Conservation (phyloP, 2,329 filamentous ascomycete genomes). For the Diaporthe capsici region DNA sequence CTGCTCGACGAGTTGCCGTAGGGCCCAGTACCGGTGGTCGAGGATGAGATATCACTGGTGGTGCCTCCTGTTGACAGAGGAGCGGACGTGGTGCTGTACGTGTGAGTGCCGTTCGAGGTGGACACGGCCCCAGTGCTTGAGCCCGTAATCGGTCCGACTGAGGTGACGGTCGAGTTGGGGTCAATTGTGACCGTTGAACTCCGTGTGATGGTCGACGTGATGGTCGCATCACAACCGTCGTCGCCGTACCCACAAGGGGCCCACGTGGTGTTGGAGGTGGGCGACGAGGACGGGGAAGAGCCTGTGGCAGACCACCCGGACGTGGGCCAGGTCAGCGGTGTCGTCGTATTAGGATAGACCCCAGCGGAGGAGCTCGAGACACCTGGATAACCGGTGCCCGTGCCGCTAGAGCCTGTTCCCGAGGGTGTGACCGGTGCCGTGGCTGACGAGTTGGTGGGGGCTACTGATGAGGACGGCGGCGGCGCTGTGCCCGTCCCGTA, state of each 20-base stretch:
- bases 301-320: constrained; percentile 34
- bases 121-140: constrained; percentile 4
- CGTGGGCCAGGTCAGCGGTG: constrained; percentile 37
- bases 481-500: constrained; percentile 12
- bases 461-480: constrained; percentile 12
- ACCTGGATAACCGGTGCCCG: constrained; percentile 20
- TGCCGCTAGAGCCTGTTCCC: constrained; percentile 22
- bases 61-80: constrained; percentile 4
- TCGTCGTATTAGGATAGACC: constrained; percentile 32
- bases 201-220: constrained; percentile 27
- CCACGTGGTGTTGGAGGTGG: background rate
- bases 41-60: constrained; percentile 3
- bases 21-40: background rate
- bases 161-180: constrained; percentile 11
- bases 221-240: constrained; percentile 10
- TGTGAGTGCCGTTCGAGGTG: background rate
- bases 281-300: constrained; percentile 20
- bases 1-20: constrained; percentile 6
- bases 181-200: constrained; percentile 13
- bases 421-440: background rate
- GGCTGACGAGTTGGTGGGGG: constrained; percentile 5
- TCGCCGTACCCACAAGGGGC: constrained; percentile 17
- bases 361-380: constrained; percentile 5
- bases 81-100: constrained; percentile 12
- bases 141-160: background rate